Base-by-base conservation (phyloP, 176 grass and related monocot species). In the Eragrostis curvula region DNA sequence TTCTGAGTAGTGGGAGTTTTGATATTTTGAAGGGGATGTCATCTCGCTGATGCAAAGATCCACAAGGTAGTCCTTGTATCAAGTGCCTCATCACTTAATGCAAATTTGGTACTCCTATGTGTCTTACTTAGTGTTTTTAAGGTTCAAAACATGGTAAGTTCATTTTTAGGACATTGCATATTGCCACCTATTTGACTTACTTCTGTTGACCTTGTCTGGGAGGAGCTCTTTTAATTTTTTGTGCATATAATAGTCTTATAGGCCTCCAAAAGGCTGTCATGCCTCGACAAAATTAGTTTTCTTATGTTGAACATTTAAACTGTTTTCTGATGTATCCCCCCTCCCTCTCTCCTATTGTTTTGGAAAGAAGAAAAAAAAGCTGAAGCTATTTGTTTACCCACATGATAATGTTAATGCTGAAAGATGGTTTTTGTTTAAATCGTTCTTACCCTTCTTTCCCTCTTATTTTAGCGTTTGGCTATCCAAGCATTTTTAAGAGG, bases 401-500 rank as follows among this genome's bases (percentile, higher is more conserved):
- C 27, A 36, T 36, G 32, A 36, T 36, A 36, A 36, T 36, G 32
- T 36, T 36, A 36, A 36, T 36, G 32, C 32, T 36, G 32, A 36
- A 36, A 36, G 32, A 36, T 36, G 32, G 32, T 36, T 28, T 41
- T 77, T 77, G 11, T 48, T 60, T 83, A 21, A 5, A 0, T 67
- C 74, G 32, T 69, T 81, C 82, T 79, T 82, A 79, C 71, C 16
- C 66, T 84, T 21, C 83, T 84, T 76, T 55, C 27, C 66, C 56
- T 67, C 83, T 87, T 83, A 56, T 57, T 92, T 24, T 81, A 94
- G 92, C 88, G 86, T 10, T 80, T 95, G 74, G 90, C 95, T 69
- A 89, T 98, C 43, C 95, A 98, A 86, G 95, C 95, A 85, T 91
- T 95, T 89, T 81, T 98, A 80, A 89, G 92, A 93, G 92, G 92